These are phyloP conservation scores for Cystobasidium sp. DNA, from an alignment of 1,284 basidiomycete genomes.

Conservation along the genomic window DNA sequence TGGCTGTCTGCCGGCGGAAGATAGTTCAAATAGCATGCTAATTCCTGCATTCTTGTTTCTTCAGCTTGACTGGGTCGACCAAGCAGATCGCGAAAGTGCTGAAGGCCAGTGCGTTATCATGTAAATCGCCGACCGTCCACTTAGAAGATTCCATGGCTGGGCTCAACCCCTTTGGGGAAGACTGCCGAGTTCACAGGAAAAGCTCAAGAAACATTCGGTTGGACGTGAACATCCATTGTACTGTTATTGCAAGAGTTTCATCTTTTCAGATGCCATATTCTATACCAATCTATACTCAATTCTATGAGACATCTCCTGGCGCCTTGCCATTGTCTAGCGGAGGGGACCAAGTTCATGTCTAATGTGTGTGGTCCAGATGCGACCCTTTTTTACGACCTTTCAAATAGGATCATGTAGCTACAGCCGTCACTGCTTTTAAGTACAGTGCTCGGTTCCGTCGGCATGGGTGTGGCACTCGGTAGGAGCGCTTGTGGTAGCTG, in stretches of 20 bases:
- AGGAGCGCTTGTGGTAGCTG: conserved; percentile 44
- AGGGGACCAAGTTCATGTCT: no score
- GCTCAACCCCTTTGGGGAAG: background rate
- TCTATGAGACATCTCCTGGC: no score
- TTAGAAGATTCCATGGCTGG: background rate
- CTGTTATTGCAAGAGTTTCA: no score
- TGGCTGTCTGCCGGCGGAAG: background rate
- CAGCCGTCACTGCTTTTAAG: background rate
- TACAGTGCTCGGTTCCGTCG: conserved; percentile 17
- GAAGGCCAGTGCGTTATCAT: conserved; percentile 39
- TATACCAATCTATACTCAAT: no score
- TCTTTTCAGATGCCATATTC: no score
- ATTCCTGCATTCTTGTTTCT: background rate
- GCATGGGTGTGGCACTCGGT: conserved; percentile 50
- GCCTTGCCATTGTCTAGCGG: no score
- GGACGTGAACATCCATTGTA: no score
- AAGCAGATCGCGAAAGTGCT: conserved; percentile 28
- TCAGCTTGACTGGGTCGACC: conserved; percentile 40
- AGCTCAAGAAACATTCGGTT: no score
- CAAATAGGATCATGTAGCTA: background rate
- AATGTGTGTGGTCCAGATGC: background rate
- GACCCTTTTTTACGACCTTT: background rate
- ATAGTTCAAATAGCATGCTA: background rate
- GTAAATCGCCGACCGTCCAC: background rate
- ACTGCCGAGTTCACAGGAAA: background rate